These are phyloP conservation scores for Calonectria hawksworthii DNA, from an alignment of 2,329 filamentous ascomycete genomes.

Conservation along the genomic window DNA sequence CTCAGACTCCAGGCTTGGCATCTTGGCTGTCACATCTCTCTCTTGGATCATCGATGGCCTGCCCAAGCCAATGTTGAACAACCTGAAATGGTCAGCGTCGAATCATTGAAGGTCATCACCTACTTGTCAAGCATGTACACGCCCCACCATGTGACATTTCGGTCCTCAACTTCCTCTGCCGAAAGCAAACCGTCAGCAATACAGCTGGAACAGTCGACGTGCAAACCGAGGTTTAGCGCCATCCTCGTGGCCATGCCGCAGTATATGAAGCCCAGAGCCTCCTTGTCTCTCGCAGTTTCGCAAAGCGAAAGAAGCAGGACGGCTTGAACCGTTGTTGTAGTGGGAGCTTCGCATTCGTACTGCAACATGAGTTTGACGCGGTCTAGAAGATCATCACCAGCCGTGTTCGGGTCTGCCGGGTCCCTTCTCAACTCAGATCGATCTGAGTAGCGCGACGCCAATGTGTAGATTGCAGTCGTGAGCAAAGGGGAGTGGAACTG, in stretches of 20 bases:
- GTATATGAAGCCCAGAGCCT: constrained; percentile 41
- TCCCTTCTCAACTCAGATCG: constrained; percentile 34
- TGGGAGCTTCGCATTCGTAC: constrained; percentile 41
- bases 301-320: constrained; percentile 37
- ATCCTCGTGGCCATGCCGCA: constrained; percentile 40
- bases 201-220: constrained; percentile 38
- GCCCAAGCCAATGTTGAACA: constrained; percentile 35
- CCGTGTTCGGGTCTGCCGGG: constrained; percentile 36
- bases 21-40: background rate
- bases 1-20: background rate
- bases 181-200: constrained; percentile 16
- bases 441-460: constrained; percentile 41
- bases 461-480: constrained; percentile 35
- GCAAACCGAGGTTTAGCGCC: constrained; percentile 42
- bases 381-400: constrained; percentile 35
- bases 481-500: constrained; percentile 39
- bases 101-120: background rate
- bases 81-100: constrained; percentile 12
- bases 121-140: constrained; percentile 43
- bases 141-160: constrained; percentile 41
- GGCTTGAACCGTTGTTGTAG: constrained; percentile 40
- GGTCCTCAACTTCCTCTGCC: constrained; percentile 35
- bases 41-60: constrained; percentile 25
- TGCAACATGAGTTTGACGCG: constrained; percentile 38
- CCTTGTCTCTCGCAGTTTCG: constrained; percentile 38